Evolutionary conservation across 345 rosid genomes (phyloP).

Genomic region (Eucalyptus sp.): DNA sequence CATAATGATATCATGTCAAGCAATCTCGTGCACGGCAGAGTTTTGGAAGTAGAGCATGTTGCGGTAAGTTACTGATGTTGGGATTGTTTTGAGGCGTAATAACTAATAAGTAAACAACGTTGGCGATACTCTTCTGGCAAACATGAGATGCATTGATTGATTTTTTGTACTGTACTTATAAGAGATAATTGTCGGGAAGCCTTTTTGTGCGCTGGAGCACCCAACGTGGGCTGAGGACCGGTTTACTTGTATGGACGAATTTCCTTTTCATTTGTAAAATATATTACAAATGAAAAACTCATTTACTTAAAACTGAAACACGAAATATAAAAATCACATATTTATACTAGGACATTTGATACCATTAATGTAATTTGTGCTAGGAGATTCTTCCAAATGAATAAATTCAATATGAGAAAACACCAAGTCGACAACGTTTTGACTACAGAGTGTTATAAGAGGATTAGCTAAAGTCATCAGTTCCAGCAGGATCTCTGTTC

Average conservation of each 20-base stretch:
- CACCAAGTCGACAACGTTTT: neutral
- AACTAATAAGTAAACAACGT: neutral
- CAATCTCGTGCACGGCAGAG: neutral
- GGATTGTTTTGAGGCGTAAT: neutral
- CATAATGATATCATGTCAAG: neutral
- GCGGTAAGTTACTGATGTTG: neutral
- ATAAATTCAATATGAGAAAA: neutral
- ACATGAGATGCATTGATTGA: neutral
- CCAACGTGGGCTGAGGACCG: neutral
- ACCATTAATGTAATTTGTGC: neutral
- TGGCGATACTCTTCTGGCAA: neutral
- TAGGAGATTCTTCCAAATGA: neutral
- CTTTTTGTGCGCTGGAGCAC: neutral
- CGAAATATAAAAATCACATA: neutral
- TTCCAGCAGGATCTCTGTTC: neutral
- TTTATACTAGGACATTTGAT: neutral
- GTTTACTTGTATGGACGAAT: neutral
- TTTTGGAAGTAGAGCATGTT: neutral
- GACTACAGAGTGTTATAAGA: neutral
- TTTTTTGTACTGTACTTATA: too few relatives aligned
- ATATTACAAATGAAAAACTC: too few relatives aligned
- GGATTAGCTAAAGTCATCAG: neutral
- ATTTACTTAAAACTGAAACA: neutral
- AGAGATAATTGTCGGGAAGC: neutral
- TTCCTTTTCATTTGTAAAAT: neutral